Conservation (phyloP, 768 basidiomycete genomes). For the Lentinula detonsa region DNA sequence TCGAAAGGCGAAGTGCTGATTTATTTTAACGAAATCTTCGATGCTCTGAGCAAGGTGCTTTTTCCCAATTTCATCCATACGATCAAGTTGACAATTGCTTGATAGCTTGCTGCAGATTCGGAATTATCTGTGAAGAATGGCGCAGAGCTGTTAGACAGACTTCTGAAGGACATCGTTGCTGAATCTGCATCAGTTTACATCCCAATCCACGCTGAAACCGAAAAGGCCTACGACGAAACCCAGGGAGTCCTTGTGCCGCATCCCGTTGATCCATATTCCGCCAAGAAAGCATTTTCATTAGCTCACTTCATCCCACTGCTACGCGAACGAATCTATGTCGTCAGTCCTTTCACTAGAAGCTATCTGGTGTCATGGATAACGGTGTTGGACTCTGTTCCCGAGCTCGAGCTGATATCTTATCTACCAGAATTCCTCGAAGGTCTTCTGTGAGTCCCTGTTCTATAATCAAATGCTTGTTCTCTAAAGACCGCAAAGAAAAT, state of each 20-base stretch:
- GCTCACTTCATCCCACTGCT: conserved; percentile 93
- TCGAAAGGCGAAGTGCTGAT: conserved; percentile 95
- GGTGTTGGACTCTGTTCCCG: conserved; percentile 93
- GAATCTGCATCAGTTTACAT: conserved; percentile 95
- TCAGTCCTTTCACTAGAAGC: conserved; percentile 92
- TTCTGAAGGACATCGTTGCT: conserved; percentile 97
- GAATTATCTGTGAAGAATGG: conserved; percentile 97
- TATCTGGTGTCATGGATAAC: conserved; percentile 98
- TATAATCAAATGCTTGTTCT: conserved; percentile 7
- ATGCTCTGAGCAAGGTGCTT: conserved; percentile 90
- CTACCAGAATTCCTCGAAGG: conserved; percentile 95
- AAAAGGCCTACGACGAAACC: conserved; percentile 52
- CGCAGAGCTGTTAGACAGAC: conserved; percentile 90
- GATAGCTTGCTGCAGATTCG: conserved; percentile 90
- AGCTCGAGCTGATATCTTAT: conserved; percentile 90
- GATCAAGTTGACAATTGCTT: conserved; percentile 5
- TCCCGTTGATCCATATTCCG: conserved; percentile 37
- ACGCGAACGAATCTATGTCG: conserved; percentile 87
- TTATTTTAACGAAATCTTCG: conserved; percentile 98
- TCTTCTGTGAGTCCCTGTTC: conserved; percentile 57
- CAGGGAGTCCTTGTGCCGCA: conserved; percentile 62
- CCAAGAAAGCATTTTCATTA: conserved; percentile 84
- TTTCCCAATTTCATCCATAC: neutral
- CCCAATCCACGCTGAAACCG: conserved; percentile 79
- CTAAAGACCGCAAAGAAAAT: conserved; percentile 53